Base-by-base conservation (phyloP, 2,329 filamentous ascomycete species). In the Cladosporium sp. region DNA sequence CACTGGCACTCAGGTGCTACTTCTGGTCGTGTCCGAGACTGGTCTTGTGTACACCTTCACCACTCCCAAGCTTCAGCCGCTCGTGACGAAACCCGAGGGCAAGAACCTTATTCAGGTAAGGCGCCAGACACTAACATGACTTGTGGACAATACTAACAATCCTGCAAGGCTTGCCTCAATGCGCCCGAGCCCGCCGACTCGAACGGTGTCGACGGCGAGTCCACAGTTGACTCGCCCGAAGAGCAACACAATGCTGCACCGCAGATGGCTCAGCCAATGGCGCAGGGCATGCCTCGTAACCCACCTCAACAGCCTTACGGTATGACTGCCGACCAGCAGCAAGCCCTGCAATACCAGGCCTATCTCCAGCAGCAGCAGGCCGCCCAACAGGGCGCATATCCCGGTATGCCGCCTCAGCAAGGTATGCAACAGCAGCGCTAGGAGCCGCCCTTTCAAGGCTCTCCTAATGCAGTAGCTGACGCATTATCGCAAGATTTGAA, bases 11-110 rank as follows among this genome's bases (percentile, higher is more conserved):
- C 95, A 99, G 85, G 95, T 99, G 59, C 86, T 99, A 35, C 87
- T 99, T 46, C 89, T 99, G 64, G 94, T 98, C 74, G 94, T 98
- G 69, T 98, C 94, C 53, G 94, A 98, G 83, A 98, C 94, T 28
- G 94, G 94, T 71, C 88, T 98, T 37, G 94, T 98, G 74, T 98
- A 98, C 81, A 98, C 94, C 67, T 98, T 98, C 80, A 98, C 94
- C 68, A 99, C 95, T 18, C 95, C 95, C 23, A 99, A 99, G 84
- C 88, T 99, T 65, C 95, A 98, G 82, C 95, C 95, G 69, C 88
- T 99, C 63, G 95, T 98, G 72, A 99, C 95, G 69, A 98, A 98
- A 84, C 91, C 95, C 21, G 95, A 98, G 82, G 95, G 95, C 82
- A 99, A 99, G 87, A 99, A 99, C 79, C 84, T 99, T 71, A 98